Percentiles rank a stretch among this genome's conserved stretches.
These are phyloP conservation scores for Colletotrichum euphorbiae DNA, from an alignment of 2,329 filamentous ascomycete genomes.

Conservation along the genomic window DNA sequence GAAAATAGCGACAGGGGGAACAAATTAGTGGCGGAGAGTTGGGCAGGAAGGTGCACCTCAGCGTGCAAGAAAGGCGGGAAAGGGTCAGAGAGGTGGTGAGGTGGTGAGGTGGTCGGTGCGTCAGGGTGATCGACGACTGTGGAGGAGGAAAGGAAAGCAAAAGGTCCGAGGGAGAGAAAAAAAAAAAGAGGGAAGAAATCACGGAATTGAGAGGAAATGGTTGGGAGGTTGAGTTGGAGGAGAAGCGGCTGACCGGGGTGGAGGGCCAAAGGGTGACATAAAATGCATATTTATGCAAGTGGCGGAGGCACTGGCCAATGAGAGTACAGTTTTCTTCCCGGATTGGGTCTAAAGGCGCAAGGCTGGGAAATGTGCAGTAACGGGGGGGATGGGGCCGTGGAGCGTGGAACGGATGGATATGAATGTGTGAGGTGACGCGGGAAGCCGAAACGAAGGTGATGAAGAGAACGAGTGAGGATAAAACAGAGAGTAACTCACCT, in stretches of 20 bases:
- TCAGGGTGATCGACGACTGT: constrained; percentile 34
- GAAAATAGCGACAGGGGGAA: constrained; percentile 45
- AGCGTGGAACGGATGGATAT: constrained; percentile 24
- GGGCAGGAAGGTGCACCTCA: constrained; percentile 40
- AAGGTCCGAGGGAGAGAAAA: constrained; percentile 23
- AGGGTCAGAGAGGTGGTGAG: constrained; percentile 28
- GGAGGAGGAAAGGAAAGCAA: constrained; percentile 27
- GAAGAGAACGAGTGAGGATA: neutral
- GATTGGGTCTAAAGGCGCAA: constrained; percentile 31
- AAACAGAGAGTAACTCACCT: constrained; percentile 15
- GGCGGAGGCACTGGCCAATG: constrained; percentile 28
- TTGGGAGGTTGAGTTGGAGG: constrained; percentile 38
- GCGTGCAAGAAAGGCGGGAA: constrained; percentile 39
- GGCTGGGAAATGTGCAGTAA: constrained; percentile 33
- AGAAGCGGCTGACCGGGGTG: constrained; percentile 11
- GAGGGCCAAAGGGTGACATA: constrained; percentile 26
- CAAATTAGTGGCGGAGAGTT: constrained; percentile 49
- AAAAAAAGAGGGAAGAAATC: constrained; percentile 45
- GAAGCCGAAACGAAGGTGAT: constrained; percentile 10
- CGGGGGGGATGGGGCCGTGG: constrained; percentile 28
- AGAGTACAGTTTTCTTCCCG: constrained; percentile 1
- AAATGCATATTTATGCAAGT: constrained; percentile 40
- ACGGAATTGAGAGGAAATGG: constrained; percentile 44
- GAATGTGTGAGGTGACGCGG: constrained; percentile 29
- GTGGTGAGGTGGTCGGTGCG: constrained; percentile 38